Evolutionary conservation across 805 yeast genomes (phyloP).

Genomic region (Priceomyces castillae): DNA sequence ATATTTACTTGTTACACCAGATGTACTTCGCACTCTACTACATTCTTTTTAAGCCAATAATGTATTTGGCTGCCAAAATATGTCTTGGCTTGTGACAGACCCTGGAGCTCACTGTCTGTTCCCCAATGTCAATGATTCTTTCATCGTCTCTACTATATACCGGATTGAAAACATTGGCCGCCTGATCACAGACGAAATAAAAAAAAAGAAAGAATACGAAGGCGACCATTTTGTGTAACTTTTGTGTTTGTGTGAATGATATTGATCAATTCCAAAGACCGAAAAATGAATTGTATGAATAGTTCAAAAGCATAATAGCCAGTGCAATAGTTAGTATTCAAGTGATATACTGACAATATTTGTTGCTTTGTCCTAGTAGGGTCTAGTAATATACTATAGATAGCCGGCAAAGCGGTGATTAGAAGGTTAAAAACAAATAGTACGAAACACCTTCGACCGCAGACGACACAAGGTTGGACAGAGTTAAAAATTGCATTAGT

Average conservation of each 20-base stretch:
- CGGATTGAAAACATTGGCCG: background rate
- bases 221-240: conserved; percentile 7
- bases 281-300: background rate
- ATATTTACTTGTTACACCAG: too few relatives aligned
- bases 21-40: too few relatives aligned
- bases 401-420: background rate
- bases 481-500: background rate
- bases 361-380: background rate
- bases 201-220: conserved; percentile 1
- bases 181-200: background rate
- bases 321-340: background rate
- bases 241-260: conserved; percentile 7
- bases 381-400: background rate
- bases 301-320: conserved; percentile 1
- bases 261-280: conserved; percentile 3
- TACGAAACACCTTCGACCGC: background rate
- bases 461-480: background rate
- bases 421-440: background rate
- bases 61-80: too few relatives aligned
- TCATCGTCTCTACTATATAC: background rate
- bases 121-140: too few relatives aligned
- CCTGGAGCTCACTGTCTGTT: too few relatives aligned
- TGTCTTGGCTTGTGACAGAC: too few relatives aligned
- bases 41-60: too few relatives aligned
- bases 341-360: background rate